Evolutionary conservation across 345 rosid species (phyloP), one percentile per base, ranked within the genome.

Genomic region (Reutealis trisperma): DNA sequence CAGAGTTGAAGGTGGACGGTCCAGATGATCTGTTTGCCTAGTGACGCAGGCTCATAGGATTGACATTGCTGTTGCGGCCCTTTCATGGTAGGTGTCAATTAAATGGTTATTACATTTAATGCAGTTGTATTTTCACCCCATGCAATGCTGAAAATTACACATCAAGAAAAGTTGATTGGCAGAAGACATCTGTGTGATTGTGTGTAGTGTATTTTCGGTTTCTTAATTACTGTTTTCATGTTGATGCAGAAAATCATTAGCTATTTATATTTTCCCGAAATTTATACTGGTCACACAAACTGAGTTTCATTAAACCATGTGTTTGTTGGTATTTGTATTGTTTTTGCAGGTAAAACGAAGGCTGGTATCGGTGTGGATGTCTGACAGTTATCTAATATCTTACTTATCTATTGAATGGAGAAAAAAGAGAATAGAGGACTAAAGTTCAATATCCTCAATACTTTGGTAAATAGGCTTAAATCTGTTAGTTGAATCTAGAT

Each of bases 261-360:
- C 44, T n/a, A 9, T 27, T 34, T 10, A 21, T n/a, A 25, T 37
- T 30, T 52, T 2, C 67, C 3, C 16, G 44, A 67, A 67, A 34
- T 47, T n/a, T 45, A 14, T 24, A 27, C 24, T n/a, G 51, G 52
- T 12, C 25, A 21, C 4, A n/a, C 24, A 32, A 30, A 52, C 10
- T 41, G 41, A 37, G 25, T 25, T 27, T 1, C 4, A 10, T 12
- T 60, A 22, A 25, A 60, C 68, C 13, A 5, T 64, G 1, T 9
- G 51, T 60, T 65, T 18, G 15, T 30, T 63, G 44, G 7, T 32
- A 30, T 15, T 42, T 65, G 24, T 1, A 19, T 42, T 0, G 13
- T 54, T 16, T 63, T 62, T 83, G 79, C 86, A 80, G 79, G 79
- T 54, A 22, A 52, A 52, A 15, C 7, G 59, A 67, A 25, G 73